Base-by-base conservation (phyloP, 345 rosid species). In the Murraya paniculata region DNA sequence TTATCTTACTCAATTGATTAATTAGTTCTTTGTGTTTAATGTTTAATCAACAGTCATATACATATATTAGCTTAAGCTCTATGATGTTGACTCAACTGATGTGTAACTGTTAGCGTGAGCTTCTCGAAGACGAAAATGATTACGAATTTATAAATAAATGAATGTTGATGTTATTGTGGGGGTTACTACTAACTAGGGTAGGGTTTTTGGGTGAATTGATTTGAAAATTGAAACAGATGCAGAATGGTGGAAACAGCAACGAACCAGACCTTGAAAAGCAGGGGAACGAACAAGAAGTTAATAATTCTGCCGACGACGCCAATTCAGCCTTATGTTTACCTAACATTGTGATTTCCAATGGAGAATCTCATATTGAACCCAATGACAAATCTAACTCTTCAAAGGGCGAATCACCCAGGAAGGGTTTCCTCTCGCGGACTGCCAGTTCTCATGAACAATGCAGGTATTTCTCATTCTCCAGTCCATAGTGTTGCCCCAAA, bases 361-460 rank as follows among this genome's bases (percentile, higher is more conserved):
- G 88, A 4, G 90, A 89, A 41, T 68, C 87, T 14, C 84, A 70
- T 48, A 84, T 67, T 38, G 85, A 83, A 62, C 61, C 79, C 27
- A 30, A 27, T 64, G 81, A 41, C 27, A 38, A 78, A 60, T 66
- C 41, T 76, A 74, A 81, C 30, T 61, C 72, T 4, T 74, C 69
- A 38, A 81, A 73, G 36, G 87, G 81, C 35, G 90, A 85, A 68
- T 56, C 75, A 60, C 71, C 81, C 4, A 85, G 78, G 66, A 91
- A 90, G 82, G 90, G 80, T 38, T 75, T 78, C 78, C 78, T 92
- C 82, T 88, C 92, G 11, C 84, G 94, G 71, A 84, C 69, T 72
- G 7, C 77, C 53, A 92, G 94, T 77, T 86, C 89, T 84, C 90
- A 90, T 30, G 95, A 92, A 24, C 92, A 94, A 81, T 92, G 98